Evolutionary conservation across 2,329 filamentous ascomycete species (phyloP).

Genomic region (Hypoxylon sp.): DNA sequence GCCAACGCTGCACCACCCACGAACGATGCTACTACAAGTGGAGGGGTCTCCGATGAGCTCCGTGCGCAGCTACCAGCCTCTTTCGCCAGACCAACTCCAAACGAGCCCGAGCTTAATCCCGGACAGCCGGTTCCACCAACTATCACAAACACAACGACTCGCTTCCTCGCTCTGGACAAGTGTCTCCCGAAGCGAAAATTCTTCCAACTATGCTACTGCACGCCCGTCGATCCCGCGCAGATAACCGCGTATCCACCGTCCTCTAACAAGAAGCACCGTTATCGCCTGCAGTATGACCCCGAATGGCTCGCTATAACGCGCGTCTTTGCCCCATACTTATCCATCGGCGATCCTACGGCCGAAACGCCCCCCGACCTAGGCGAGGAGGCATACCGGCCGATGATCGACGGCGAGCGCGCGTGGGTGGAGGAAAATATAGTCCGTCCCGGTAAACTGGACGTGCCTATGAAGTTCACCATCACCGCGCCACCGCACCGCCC

Average conservation of each 20-base stretch:
- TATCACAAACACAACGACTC: conserved; percentile 84
- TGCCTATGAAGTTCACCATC: conserved; percentile 83
- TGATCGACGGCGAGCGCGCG: conserved; percentile 78
- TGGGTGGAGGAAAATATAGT: conserved; percentile 89
- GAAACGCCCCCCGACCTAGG: conserved; percentile 73
- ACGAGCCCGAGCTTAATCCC: conserved; percentile 59
- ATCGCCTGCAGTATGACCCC: conserved; percentile 83
- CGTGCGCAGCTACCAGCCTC: conserved; percentile 83
- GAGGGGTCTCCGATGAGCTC: conserved; percentile 71
- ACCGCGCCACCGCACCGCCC: conserved; percentile 81
- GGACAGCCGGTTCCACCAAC: conserved; percentile 76
- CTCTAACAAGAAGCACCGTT: conserved; percentile 59
- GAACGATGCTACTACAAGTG: conserved; percentile 32
- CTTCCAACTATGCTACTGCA: conserved; percentile 81
- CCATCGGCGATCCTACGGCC: conserved; percentile 72
- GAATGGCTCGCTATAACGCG: conserved; percentile 97
- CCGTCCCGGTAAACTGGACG: conserved; percentile 69
- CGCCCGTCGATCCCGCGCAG: conserved; percentile 60
- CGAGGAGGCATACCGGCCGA: conserved; percentile 75
- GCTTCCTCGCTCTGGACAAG: conserved; percentile 93
- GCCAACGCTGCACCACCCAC: conserved; percentile 28
- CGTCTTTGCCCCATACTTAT: conserved; percentile 77
- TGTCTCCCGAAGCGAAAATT: conserved; percentile 85
- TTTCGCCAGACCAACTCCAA: conserved; percentile 68
- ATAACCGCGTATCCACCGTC: conserved; percentile 43